Evolutionary conservation across 768 basidiomycete species (phyloP).

Genomic region (Suillus spraguei): DNA sequence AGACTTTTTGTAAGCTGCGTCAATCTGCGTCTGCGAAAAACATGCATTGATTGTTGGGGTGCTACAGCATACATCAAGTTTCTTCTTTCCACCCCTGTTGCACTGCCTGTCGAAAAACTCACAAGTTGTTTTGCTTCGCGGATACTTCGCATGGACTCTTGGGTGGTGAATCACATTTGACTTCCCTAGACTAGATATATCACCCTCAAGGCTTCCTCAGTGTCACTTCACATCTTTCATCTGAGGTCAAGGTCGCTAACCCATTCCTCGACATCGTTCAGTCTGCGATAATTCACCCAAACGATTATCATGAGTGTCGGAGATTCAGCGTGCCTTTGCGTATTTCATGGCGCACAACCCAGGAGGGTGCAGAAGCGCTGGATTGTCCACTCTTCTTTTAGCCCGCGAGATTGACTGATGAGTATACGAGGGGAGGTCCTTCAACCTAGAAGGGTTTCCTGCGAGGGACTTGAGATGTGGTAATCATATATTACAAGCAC

Average conservation of each 20-base stretch:
- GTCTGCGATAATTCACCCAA: constrained; percentile 36
- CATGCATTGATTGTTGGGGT: not conserved
- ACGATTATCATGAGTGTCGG: constrained; percentile 36
- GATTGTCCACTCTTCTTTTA: constrained; percentile 40
- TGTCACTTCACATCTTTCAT: constrained; percentile 15
- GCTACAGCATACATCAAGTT: constrained; percentile 30
- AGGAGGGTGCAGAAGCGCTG: constrained; percentile 31
- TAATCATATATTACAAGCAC: constrained; percentile 11
- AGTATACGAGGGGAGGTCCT: constrained; percentile 26
- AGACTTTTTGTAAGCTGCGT: constrained; percentile 49
- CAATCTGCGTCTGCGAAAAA: not conserved
- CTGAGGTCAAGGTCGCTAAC: constrained; percentile 29
- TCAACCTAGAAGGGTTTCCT: constrained; percentile 31
- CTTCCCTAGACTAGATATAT: constrained; percentile 32
- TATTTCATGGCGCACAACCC: constrained; percentile 33
- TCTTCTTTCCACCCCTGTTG: constrained; percentile 31
- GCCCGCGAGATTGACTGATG: constrained; percentile 31
- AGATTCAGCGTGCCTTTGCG: constrained; percentile 36
- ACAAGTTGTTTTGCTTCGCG: constrained; percentile 31
- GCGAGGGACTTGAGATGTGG: not conserved
- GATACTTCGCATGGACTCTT: constrained; percentile 27
- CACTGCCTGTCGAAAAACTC: constrained; percentile 17
- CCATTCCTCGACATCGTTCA: constrained; percentile 44
- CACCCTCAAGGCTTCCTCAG: constrained; percentile 32
- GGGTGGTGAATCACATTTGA: constrained; percentile 33